These are phyloP conservation scores for Eucalyptus albens DNA, from an alignment of 345 rosid species.

Conservation along the genomic window DNA sequence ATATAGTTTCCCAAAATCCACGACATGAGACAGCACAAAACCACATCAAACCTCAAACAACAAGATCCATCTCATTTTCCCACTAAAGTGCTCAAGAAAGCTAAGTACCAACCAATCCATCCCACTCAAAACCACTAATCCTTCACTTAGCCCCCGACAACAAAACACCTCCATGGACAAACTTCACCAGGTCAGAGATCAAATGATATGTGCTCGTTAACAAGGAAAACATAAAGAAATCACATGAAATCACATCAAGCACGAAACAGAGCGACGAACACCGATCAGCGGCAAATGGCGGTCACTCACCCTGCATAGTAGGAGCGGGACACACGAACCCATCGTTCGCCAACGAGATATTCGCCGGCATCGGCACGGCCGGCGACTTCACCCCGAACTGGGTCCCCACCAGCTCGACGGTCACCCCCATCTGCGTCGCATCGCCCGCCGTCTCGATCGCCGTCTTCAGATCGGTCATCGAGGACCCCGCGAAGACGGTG, in stretches of 20 bases:
- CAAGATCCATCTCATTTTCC: background rate
- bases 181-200: background rate
- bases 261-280: background rate
- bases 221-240: background rate
- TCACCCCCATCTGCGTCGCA: slow-evolving; percentile 59
- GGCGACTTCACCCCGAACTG: slow-evolving; percentile 77
- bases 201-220: background rate
- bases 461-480: slow-evolving; percentile 66
- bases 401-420: slow-evolving; percentile 69
- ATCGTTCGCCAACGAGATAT: slow-evolving; percentile 62
- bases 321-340: slow-evolving; percentile 53
- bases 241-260: background rate
- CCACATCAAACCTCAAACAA: background rate
- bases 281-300: background rate
- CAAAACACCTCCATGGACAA: background rate
- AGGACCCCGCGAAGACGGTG: slow-evolving; percentile 67
- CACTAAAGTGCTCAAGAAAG: background rate
- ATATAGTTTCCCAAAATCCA: background rate
- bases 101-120: background rate
- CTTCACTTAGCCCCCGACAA: background rate
- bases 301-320: slow-evolving; percentile 32
- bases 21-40: background rate
- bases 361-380: slow-evolving; percentile 54
- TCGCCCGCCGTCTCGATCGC: slow-evolving; percentile 96
- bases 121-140: background rate